Conservation (phyloP, 306 rosid genomes). For the Arachis stenosperma region DNA sequence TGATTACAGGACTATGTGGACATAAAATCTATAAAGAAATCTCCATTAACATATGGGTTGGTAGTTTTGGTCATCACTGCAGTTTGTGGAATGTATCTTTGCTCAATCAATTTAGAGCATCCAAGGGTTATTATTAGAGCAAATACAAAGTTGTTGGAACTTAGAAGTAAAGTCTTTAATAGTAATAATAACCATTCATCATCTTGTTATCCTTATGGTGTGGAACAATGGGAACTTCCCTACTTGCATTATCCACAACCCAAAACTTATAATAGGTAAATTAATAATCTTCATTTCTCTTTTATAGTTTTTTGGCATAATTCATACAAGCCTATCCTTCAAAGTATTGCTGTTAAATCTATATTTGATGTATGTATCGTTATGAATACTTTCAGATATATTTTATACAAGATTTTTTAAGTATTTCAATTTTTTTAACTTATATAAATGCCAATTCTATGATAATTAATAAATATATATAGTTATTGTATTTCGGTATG, state of each 20-base stretch:
- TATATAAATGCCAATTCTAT: too few relatives aligned
- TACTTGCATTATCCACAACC: slow-evolving; percentile 59
- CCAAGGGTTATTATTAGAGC: slow-evolving; percentile 3
- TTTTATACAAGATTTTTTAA: too few relatives aligned
- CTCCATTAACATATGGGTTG: slow-evolving; percentile 50
- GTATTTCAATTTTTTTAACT: too few relatives aligned
- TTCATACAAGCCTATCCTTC: too few relatives aligned
- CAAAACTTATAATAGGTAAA: slow-evolving; percentile 49
- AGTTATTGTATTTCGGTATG: too few relatives aligned
- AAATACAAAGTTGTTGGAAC: slow-evolving; percentile 37
- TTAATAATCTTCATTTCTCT: neutral
- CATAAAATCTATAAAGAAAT: slow-evolving; percentile 48
- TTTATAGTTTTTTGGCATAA: too few relatives aligned
- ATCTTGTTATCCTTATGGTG: slow-evolving; percentile 34
- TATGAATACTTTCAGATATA: too few relatives aligned
- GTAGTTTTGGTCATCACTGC: slow-evolving; percentile 40
- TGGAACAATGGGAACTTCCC: slow-evolving; percentile 42
- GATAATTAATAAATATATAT: too few relatives aligned
- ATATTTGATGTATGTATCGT: too few relatives aligned
- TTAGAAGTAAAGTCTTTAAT: slow-evolving; percentile 26
- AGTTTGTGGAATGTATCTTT: slow-evolving; percentile 49
- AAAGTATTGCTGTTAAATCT: too few relatives aligned
- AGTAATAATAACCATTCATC: neutral
- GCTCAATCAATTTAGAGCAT: slow-evolving; percentile 42
- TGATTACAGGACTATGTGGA: slow-evolving; percentile 47